A percentile compares a stretch with the other conserved stretches of the same genome.
phyloP scores from a whole-genome alignment of 108 stramenopile species.

The Cyclotella choctawhatcheeana region DNA sequence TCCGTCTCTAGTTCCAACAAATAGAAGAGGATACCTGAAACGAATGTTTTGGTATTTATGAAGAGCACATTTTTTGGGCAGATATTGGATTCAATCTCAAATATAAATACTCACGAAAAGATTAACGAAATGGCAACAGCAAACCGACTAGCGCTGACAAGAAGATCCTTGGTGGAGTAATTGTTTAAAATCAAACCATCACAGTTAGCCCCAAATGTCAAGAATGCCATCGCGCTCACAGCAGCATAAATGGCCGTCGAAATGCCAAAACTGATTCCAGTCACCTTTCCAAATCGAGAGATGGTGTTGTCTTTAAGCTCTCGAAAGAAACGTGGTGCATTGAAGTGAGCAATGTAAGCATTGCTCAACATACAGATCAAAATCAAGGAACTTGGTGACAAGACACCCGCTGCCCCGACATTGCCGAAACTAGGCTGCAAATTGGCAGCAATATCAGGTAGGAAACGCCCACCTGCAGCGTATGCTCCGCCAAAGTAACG shows the following conservation, averaged over 20 bases:
- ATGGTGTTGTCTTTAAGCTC: slow-evolving; percentile 93
- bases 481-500: slow-evolving; percentile 88
- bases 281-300: slow-evolving; percentile 79
- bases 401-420: slow-evolving; percentile 68
- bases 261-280: slow-evolving; percentile 77
- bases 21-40: slow-evolving; percentile 88
- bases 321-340: slow-evolving; percentile 84
- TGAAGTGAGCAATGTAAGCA: slow-evolving; percentile 97
- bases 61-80: too few species aligned
- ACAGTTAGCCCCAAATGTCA: slow-evolving; percentile 89
- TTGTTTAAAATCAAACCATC: slow-evolving; percentile 95
- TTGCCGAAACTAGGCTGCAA: slow-evolving; percentile 79
- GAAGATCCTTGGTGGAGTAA: slow-evolving; percentile 86
- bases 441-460: slow-evolving; percentile 56
- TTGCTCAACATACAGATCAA: slow-evolving; percentile 97
- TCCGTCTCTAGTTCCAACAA: slow-evolving; percentile 87
- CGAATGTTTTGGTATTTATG: too few species aligned
- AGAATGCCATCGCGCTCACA: slow-evolving; percentile 83
- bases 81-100: neutral
- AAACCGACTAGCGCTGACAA: slow-evolving; percentile 86
- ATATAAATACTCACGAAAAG: slow-evolving; percentile 68
- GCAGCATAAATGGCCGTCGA: slow-evolving; percentile 80
- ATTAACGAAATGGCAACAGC: slow-evolving; percentile 92
- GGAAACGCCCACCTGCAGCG: slow-evolving; percentile 39
- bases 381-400: slow-evolving; percentile 79